A percentile compares a stretch with the other conserved stretches of the same genome.
phyloP scores from a whole-genome alignment of 495 filamentous ascomycete genomes.

The Penicillium dipodomyicola region DNA sequence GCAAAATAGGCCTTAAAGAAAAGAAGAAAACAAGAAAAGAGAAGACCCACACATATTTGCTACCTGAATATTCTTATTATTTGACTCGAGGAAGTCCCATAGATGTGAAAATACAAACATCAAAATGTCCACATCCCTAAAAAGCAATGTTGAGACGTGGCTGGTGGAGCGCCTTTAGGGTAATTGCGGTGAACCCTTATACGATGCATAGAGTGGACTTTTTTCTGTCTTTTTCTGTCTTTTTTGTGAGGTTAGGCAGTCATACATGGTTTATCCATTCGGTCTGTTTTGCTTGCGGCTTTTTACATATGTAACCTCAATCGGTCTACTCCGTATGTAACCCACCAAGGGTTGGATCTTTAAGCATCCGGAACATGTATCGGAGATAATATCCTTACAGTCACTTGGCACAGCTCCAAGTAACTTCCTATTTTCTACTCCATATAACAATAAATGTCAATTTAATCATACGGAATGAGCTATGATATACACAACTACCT shows the following conservation, averaged over 20 bases:
- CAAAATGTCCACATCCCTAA: not conserved
- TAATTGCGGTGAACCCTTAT: slow-evolving; percentile 15
- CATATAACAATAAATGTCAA: not conserved
- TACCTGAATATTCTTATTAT: not conserved
- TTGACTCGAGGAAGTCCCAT: not conserved
- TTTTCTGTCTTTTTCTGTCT: not conserved
- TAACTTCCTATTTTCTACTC: not conserved
- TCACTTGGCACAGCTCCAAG: not conserved
- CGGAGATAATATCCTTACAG: not conserved
- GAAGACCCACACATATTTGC: not conserved
- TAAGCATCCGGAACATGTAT: slow-evolving; percentile 3
- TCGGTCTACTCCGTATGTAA: not conserved
- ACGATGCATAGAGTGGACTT: not conserved
- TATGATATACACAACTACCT: not conserved
- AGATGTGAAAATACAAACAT: not conserved
- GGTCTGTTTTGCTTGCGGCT: not conserved
- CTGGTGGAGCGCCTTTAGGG: slow-evolving; percentile 3
- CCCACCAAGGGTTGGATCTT: not conserved
- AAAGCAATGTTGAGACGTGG: slow-evolving; percentile 1
- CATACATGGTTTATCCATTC: slow-evolving; percentile 1
- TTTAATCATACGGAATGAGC: not conserved
- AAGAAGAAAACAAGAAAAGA: not conserved
- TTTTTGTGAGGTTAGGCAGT: slow-evolving; percentile 4
- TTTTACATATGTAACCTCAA: slow-evolving; percentile 1
- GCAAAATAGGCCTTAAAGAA: not conserved